Conservation (phyloP, 129 eudicot genomes). For the Helianthus tuberosus region DNA sequence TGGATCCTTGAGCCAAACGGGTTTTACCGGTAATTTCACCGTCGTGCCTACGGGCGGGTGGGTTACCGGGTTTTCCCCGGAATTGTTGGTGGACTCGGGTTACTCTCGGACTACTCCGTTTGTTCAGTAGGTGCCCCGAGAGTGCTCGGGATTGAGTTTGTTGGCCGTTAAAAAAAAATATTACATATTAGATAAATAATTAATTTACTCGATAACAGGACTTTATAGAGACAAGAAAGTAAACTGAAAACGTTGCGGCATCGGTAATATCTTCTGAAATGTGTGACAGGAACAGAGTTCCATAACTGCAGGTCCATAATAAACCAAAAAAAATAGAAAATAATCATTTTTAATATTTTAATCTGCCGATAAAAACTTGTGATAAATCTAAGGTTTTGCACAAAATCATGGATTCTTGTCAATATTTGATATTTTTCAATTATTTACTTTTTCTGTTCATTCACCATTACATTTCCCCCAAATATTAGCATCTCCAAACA, state of each 20-base stretch:
- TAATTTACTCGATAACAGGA: neutral
- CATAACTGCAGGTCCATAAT: constrained; percentile 60
- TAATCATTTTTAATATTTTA: neutral
- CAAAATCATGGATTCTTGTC: neutral
- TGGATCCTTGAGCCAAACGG: too few species aligned
- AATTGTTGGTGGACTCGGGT: too few species aligned
- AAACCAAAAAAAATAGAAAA: constrained; percentile 13
- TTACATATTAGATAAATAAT: neutral
- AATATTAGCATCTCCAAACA: neutral
- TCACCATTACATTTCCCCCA: neutral
- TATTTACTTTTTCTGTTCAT: constrained; percentile 1
- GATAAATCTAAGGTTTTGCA: neutral
- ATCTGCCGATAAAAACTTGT: neutral
- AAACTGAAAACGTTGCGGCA: constrained; percentile 78
- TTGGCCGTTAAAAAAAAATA: too few species aligned
- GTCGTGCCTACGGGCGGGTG: too few species aligned
- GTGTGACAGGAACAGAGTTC: constrained; percentile 77
- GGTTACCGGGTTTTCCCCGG: too few species aligned
- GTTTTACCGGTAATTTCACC: too few species aligned
- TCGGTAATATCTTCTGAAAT: constrained; percentile 77
- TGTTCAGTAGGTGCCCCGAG: too few species aligned
- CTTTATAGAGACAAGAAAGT: constrained; percentile 9
- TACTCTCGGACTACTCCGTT: too few species aligned
- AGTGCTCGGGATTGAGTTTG: too few species aligned
- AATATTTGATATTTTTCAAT: neutral